Base-by-base conservation (phyloP, 2,329 filamentous ascomycete species). In the Fusarium fujikuroi region DNA sequence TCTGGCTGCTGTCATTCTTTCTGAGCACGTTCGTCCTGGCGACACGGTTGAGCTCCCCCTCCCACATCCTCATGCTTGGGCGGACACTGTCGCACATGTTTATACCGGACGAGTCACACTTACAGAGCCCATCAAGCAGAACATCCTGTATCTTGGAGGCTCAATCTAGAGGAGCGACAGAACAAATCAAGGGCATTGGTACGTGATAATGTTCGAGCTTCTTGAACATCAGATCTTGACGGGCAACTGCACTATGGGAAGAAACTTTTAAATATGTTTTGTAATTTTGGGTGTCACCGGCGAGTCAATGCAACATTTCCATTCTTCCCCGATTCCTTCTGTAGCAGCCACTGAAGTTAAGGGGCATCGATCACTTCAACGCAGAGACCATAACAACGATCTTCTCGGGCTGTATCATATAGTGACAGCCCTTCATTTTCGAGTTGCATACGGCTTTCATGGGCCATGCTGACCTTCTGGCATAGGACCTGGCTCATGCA, bases 1-100 rank as follows among this genome's bases (percentile, higher is more conserved):
- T 0, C 79, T 91, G 10, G 88, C 86, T 1, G 84, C 86, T 4
- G 80, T 91, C 52, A 86, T 92, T 72, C 81, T 87, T 39, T 90
- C 87, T 0, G 84, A 86, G 9, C 83, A 87, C 73, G 83, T 91
- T 28, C 80, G 80, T 19, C 82, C 83, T 30, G 86, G 87, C 34
- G 89, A 91, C 73, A 81, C 82, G 4, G 82, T 92, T 58, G 88
- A 91, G 70, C 80, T 91, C 15, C 89, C 89, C 0, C 72, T 92
- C 61, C 89, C 89, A 3, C 83, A 87, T 63, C 89, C 89, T 2
- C 84, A 85, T 57, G 85, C 82, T 12, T 92, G 89, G 89, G 75
- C 78, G 5, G 84, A 87, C 60, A 90, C 89, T 1, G 81, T 89
- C n/a, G 80, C 82, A 8, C 87, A 88, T 73, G 82, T 89, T 32